Evolutionary conservation across 306 rosid genomes (phyloP).

Genomic region (Gastrolobium villosum): DNA sequence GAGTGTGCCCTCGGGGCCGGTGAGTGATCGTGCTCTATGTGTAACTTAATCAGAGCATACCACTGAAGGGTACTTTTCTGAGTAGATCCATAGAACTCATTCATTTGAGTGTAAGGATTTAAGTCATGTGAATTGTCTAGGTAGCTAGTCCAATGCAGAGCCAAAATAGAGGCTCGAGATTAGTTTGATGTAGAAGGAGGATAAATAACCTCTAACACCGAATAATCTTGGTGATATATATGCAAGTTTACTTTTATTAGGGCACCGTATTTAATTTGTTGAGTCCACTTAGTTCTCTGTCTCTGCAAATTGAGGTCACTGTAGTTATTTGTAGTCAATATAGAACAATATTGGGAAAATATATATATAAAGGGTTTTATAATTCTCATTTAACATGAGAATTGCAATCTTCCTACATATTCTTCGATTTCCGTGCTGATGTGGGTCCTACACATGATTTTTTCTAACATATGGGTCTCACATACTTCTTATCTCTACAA

Average conservation of each 20-base stretch:
- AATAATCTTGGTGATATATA: background rate
- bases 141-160: conserved; percentile 16
- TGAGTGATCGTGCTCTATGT: conserved; percentile 41
- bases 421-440: no score
- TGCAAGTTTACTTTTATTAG: conserved; percentile 1
- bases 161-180: conserved; percentile 26
- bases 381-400: no score
- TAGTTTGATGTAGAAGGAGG: background rate
- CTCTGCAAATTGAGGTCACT: conserved; percentile 32
- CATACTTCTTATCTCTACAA: no score
- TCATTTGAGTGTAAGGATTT: conserved; percentile 28
- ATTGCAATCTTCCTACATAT: no score
- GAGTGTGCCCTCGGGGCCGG: conserved; percentile 28
- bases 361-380: no score
- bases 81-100: conserved; percentile 33
- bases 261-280: conserved; percentile 9
- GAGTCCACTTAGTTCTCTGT: conserved; percentile 11
- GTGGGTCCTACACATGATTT: no score
- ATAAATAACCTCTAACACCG: conserved; percentile 1
- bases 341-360: conserved; percentile 15
- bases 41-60: conserved; percentile 37
- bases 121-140: conserved; percentile 26
- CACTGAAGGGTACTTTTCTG: conserved; percentile 28
- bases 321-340: conserved; percentile 34
- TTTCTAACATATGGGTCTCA: no score